A percentile compares a stretch with the other conserved stretches of the same genome.
phyloP scores from a whole-genome alignment of 1,284 basidiomycete genomes.

The Cryptococcus maquisensis region DNA sequence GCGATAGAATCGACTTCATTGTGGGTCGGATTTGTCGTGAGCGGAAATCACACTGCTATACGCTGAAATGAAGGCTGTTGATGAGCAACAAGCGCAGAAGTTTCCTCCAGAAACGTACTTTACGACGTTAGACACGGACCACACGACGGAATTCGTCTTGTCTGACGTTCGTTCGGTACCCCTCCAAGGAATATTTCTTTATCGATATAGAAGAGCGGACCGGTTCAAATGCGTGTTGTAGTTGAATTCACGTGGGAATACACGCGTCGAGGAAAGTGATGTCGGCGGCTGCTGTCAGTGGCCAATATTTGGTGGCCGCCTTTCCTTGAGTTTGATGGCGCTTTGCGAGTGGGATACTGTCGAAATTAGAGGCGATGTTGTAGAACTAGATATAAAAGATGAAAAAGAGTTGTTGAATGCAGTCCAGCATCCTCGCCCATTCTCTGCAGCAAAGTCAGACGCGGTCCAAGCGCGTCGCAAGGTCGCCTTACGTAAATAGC shows the following conservation, averaged over 20 bases:
- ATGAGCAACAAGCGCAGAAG: too few species aligned
- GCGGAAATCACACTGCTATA: too few species aligned
- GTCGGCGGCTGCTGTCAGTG: not conserved
- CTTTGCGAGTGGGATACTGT: not conserved
- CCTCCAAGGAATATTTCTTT: too few species aligned
- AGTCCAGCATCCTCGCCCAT: not conserved
- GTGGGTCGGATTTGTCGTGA: not conserved
- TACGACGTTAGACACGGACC: too few species aligned
- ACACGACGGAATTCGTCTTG: too few species aligned
- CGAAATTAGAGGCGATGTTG: not conserved
- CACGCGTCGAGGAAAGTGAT: too few species aligned
- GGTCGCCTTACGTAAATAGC: not conserved
- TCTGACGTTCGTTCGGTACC: too few species aligned
- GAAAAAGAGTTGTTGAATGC: not conserved
- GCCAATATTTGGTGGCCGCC: not conserved
- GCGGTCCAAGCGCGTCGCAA: slow-evolving; percentile 5
- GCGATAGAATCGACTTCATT: slow-evolving; percentile 35
- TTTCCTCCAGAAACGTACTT: not conserved
- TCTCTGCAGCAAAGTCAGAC: slow-evolving; percentile 5
- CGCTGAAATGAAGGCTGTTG: too few species aligned
- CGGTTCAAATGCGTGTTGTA: too few species aligned
- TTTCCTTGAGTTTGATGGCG: not conserved
- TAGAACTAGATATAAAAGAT: not conserved
- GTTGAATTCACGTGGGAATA: too few species aligned
- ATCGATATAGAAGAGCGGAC: too few species aligned